Conservation (phyloP, 495 filamentous ascomycete genomes). For the Durotheca rogersii region DNA sequence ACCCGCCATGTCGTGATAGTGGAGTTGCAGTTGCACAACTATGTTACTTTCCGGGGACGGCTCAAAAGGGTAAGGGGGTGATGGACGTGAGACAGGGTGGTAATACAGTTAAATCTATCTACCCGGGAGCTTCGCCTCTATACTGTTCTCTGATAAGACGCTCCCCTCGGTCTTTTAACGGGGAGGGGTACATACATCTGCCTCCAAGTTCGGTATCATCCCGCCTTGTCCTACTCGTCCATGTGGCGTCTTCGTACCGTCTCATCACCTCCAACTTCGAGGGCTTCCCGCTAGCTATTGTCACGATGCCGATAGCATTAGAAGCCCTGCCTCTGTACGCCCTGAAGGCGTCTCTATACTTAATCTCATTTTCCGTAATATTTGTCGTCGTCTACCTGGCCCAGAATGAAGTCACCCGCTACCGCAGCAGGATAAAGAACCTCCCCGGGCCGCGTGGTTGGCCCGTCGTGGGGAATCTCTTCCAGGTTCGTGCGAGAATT, state of each 20-base stretch:
- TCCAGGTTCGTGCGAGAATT: constrained; percentile 57
- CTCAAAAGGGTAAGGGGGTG: constrained; percentile 63
- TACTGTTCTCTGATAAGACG: too few species aligned
- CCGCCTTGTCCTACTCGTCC: not conserved
- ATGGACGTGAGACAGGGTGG: too few species aligned
- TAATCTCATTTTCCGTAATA: not conserved
- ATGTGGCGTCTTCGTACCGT: not conserved
- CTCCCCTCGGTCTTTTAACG: not conserved
- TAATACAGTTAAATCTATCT: too few species aligned
- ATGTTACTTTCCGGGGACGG: too few species aligned
- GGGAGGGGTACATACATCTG: constrained; percentile 19
- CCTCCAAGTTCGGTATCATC: not conserved
- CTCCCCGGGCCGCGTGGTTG: constrained; percentile 63
- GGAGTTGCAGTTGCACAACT: too few species aligned
- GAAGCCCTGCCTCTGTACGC: not conserved
- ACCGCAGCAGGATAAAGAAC: constrained; percentile 56
- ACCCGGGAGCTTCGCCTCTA: not conserved
- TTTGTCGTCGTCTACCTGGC: constrained; percentile 14
- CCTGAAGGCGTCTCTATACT: not conserved
- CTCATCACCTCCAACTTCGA: not conserved
- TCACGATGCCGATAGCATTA: constrained; percentile 9
- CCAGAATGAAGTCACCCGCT: constrained; percentile 17
- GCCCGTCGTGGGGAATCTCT: constrained; percentile 63
- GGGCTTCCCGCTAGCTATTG: not conserved
- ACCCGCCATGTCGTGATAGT: not conserved